Evolutionary conservation across 345 rosid genomes (phyloP).

Genomic region (Acer negundo): DNA sequence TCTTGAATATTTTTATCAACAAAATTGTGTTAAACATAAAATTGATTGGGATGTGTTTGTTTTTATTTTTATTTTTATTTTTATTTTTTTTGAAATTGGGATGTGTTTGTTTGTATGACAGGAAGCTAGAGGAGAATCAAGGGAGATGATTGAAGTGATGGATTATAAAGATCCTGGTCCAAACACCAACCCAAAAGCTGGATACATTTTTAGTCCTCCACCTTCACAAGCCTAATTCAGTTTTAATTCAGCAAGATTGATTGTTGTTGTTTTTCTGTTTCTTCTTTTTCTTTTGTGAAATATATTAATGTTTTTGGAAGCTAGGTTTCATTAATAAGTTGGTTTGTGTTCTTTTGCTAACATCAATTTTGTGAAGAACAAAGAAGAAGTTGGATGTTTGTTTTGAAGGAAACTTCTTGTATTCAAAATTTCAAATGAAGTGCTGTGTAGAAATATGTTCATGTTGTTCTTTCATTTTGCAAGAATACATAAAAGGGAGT

Average conservation of each 20-base stretch:
- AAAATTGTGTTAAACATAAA: background rate
- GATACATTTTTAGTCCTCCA: slow-evolving; percentile 35
- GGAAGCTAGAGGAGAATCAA: slow-evolving; percentile 35
- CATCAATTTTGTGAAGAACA: background rate
- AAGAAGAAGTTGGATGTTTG: background rate
- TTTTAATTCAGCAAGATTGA: background rate
- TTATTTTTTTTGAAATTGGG: slow-evolving; percentile 14
- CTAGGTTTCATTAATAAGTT: too few species aligned
- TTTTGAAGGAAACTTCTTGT: background rate
- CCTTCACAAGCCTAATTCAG: slow-evolving; percentile 32
- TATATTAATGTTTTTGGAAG: too few species aligned
- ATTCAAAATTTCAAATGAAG: background rate
- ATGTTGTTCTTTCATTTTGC: background rate
- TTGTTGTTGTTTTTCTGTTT: background rate
- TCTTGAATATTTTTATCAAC: background rate
- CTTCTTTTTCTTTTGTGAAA: background rate
- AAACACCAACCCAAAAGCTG: slow-evolving; percentile 52
- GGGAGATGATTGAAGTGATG: slow-evolving; percentile 39
- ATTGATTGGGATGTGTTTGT: background rate
- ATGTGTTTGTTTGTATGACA: slow-evolving; percentile 25
- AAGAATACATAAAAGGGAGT: background rate
- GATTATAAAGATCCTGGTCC: slow-evolving; percentile 53
- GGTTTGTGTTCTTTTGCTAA: slow-evolving; percentile 6
- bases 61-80: too few species aligned
- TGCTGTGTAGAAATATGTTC: background rate